Percentiles rank a stretch among this genome's conserved stretches.
Evolutionary conservation across 2,329 filamentous ascomycete genomes (phyloP).

Genomic region (Dothistroma septosporum): DNA sequence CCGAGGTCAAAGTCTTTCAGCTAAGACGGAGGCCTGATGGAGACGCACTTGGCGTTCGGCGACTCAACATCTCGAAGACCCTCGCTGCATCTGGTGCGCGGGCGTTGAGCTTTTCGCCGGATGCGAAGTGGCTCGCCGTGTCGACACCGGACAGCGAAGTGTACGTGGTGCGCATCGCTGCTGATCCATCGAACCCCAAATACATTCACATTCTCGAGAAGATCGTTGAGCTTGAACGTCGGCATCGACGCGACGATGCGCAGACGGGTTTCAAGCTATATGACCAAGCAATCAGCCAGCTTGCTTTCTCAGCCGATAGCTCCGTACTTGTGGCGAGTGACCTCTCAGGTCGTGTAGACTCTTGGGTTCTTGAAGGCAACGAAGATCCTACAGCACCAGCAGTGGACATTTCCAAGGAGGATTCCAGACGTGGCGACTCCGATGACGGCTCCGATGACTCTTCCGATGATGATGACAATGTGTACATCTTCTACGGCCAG

Average conservation of each 20-base stretch:
- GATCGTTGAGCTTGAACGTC: constrained; percentile 39
- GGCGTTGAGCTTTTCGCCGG: constrained; percentile 63
- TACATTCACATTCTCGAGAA: constrained; percentile 37
- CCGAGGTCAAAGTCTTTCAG: constrained; percentile 32
- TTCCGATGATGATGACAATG: constrained; percentile 45
- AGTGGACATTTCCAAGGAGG: constrained; percentile 33
- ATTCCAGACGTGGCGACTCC: constrained; percentile 28
- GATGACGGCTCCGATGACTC: constrained; percentile 24
- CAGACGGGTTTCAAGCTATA: constrained; percentile 60
- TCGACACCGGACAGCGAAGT: constrained; percentile 45
- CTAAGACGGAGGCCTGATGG: constrained; percentile 23
- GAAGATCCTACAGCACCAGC: constrained; percentile 47
- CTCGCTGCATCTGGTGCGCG: constrained; percentile 63
- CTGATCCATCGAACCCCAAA: constrained; percentile 39
- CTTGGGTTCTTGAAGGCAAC: constrained; percentile 67
- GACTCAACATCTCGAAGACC: constrained; percentile 59
- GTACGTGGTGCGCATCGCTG: constrained; percentile 45
- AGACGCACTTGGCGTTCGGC: constrained; percentile 59
- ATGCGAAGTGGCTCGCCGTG: constrained; percentile 65
- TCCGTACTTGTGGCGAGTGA: constrained; percentile 75
- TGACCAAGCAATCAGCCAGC: constrained; percentile 67
- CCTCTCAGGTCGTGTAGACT: constrained; percentile 79
- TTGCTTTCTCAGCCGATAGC: constrained; percentile 76
- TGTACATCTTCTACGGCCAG: constrained; percentile 54
- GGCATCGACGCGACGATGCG: constrained; percentile 19